Percentiles rank a stretch among this genome's conserved stretches.
phyloP scores from a whole-genome alignment of 352 stramenopile species.

The Phytophthora fragariaefolia region DNA sequence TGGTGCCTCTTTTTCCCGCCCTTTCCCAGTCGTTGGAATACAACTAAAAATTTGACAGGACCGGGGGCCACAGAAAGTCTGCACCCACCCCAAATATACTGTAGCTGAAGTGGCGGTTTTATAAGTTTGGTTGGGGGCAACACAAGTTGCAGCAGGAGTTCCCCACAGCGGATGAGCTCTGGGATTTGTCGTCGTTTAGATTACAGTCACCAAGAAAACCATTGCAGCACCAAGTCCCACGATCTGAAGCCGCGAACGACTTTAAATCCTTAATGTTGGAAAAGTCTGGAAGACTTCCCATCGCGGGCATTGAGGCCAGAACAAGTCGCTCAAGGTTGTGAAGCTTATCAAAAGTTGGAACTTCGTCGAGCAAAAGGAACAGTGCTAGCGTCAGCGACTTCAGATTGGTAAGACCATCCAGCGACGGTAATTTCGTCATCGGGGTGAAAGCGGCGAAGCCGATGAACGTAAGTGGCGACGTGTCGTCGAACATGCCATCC shows the following conservation, averaged over 20 bases:
- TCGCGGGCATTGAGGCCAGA: conserved; percentile 2
- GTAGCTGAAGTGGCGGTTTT: no score
- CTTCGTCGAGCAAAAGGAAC: conserved; percentile 10
- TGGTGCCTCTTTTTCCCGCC: no score
- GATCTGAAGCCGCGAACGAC: conserved; percentile 15
- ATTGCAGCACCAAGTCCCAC: conserved; percentile 39
- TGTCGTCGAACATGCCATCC: conserved; percentile 45
- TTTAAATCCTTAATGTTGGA: conserved; percentile 16
- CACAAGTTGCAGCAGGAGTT: neutral
- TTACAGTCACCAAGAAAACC: conserved; percentile 37
- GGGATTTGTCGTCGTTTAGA: conserved; percentile 2
- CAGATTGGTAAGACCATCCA: conserved; percentile 39
- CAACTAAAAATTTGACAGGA: no score
- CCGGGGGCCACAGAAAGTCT: no score
- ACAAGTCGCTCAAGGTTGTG: conserved; percentile 33
- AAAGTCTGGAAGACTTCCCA: conserved; percentile 30
- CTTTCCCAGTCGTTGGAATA: no score
- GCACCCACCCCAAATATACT: no score
- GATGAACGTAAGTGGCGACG: conserved; percentile 43
- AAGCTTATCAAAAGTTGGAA: conserved; percentile 22
- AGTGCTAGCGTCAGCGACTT: conserved; percentile 38
- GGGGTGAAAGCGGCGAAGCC: conserved; percentile 35
- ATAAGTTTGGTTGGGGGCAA: no score
- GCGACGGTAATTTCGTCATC: conserved; percentile 29
- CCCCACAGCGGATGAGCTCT: conserved; percentile 26